Evolutionary conservation across 495 filamentous ascomycete genomes (phyloP), one percentile per base, ranked within the genome.

Genomic region (Lasiosphaeria hispida): DNA sequence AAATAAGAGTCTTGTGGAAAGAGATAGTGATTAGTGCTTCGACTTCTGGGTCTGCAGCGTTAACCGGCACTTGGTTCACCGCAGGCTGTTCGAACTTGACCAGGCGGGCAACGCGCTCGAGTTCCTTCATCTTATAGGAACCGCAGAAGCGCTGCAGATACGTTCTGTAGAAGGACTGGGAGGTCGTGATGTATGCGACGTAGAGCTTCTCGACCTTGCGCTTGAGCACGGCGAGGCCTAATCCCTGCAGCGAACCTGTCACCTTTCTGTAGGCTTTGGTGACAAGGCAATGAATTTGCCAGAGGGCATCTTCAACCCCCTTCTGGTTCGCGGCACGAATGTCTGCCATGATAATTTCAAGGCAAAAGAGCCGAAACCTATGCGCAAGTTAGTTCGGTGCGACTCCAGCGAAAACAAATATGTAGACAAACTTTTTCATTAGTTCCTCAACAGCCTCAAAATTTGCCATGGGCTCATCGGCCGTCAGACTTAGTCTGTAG

Each of bases 171-270:
- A 96, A 97, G 47, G 84, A 83, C 64, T 93, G 87, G 55, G 88
- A 86, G 4, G 84, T 86, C 72, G 92, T 96, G 63, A 97, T 85
- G 68, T 93, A 97, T 54, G 82, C 81, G 36, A 85, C 71, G 69
- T 93, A 98, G 57, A 84, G 80, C 72, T 87, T 91, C 64, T 88
- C 85, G 10, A 90, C 72, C 68, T 93, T 96, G 23, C 92, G 84
- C 60, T 80, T 79, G 65, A 92, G 85, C 3, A 95, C 90, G 23
- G 84, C 83, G 56, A 85, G 80, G 64, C 84, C 86, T 40, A 66
- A 60, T 13, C 62, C 63, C 50, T 69, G 67, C 48, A 81, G 74
- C 36, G 70, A 71, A 37, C 67, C 67, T 55, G 84, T 65, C 15
- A 75, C 73, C 67, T 86, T 89, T 62, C 88, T 83, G 72, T 90